Base-by-base conservation (phyloP, 768 basidiomycete species). In the Vararia minispora region DNA sequence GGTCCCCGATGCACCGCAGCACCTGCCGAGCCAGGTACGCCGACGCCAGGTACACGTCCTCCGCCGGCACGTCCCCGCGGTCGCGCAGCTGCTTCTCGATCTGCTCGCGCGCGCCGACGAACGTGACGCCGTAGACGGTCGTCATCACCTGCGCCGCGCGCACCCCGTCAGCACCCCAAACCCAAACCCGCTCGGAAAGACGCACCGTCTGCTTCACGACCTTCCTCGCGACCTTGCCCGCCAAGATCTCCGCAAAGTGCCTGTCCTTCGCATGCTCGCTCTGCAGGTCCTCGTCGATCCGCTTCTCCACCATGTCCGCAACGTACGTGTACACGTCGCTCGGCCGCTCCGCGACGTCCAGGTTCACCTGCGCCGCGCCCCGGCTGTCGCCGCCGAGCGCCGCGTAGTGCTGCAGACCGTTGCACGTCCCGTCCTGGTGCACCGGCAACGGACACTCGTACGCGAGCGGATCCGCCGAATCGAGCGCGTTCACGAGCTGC, bases 391-490 rank as follows among this genome's bases (percentile, higher is more conserved):
- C 94, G 30, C 95, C 95, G 4, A 99, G 75, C 0, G 95, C 95
- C 5, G 95, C 95, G 52, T 99, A 99, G 58, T 99, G 94, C 61
- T 99, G 95, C 46, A 99, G 68, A 20, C 94, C 95, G 50, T 99
- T 99, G 51, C 95, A 99, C 0, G 95, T 97, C 3, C 95, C 94
- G 48, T 99, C 95, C 59, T 98, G 94, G 55, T 99, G 95, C 5
- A 97, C 73, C 0, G 95, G 95, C n/a, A 95, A 68, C 13, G 63
- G 58, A 3, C 79, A 88, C 51, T 68, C 59, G 58, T 63, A 81
- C 14, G 58, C 54, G 43, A 66, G 70, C 0, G 74, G 71, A 28
- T 76, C 68, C 12, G 74, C 72, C 1, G 80, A 82, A 28, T 80
- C 71, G 0, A 92, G 66, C 2, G 94, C 94, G 1, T 68, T 70